Base-by-base conservation (phyloP, 371 early-diverging fungal species). In the Mucor plumbeus region DNA sequence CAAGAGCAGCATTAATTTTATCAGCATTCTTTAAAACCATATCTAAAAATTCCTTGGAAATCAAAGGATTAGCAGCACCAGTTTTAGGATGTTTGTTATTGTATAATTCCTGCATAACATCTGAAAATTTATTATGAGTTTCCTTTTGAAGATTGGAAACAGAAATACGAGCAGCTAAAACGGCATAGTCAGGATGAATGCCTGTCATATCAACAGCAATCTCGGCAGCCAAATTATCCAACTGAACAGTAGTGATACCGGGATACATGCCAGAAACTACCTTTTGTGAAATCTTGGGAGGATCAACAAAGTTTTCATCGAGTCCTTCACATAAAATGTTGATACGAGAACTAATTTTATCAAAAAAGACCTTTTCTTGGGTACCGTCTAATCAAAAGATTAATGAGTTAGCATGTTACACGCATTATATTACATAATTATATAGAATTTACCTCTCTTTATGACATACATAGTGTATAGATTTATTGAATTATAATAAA, bases 171-270 rank as follows among this genome's bases (percentile, higher is more conserved):
- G 97, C 94, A 44, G 97, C 97, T 14, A 98, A 86, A 19, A 91
- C 81, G 19, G 94, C 94, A 77, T 96, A 98, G 77, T 98, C 95
- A 5, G 97, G 96, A 77, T 97, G 96, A 60, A 89, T 90, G n/a
- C 94, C 93, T 6, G 94, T 95, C 87, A 94, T 81, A 73, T 93
- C 93, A 0, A 93, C 95, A 7, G 94, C 91, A 4, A 94, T 95
- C 77, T 94, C 95, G 47, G 95, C 95, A 34, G 95, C 95, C 43
- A 95, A 86, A 76, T 92, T 94, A 78, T 95, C 95, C 63, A 95
- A 83, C 74, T 94, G 94, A 11, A 90, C 90, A 7, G 95, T 95
- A 15, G 94, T 93, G 53, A 95, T 94, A 67, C 95, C 95, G 74
- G 92, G 92, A 82, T 95, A 95, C 65, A 95, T 93, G 34, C 92